phyloP scores from a whole-genome alignment of 305 asterid genomes.

The Fraxinus latifolia region DNA sequence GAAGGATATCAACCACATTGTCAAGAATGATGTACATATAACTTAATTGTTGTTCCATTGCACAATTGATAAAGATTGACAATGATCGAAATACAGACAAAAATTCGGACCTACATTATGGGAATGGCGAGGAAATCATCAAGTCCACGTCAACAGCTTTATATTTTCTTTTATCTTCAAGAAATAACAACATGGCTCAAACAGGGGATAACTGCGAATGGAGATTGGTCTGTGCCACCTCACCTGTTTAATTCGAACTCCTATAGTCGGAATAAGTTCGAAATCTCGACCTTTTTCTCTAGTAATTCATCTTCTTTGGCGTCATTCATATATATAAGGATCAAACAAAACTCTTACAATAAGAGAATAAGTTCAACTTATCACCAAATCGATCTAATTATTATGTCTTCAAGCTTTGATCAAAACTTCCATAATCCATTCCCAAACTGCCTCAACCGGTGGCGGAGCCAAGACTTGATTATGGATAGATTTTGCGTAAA shows the following conservation, averaged over 20 bases:
- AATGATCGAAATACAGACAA: not conserved
- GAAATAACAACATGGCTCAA: not conserved
- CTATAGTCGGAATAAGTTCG: no score
- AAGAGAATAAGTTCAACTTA: no score
- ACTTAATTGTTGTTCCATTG: not conserved
- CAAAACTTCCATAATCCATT: not conserved
- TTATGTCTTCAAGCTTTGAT: not conserved
- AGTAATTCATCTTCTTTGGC: not conserved
- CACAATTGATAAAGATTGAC: not conserved
- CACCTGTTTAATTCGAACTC: not conserved
- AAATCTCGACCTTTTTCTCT: not conserved
- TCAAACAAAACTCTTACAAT: not conserved
- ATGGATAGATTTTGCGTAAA: not conserved
- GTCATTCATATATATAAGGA: not conserved
- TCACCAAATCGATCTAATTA: no score
- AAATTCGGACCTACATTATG: not conserved
- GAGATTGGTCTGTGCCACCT: not conserved
- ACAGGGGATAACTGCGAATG: not conserved
- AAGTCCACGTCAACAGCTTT: not conserved
- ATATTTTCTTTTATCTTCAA: not conserved
- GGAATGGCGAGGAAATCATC: not conserved
- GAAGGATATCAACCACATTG: no score
- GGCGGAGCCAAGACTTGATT: not conserved
- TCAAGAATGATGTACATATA: not conserved
- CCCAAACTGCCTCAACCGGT: not conserved